phyloP scores from a whole-genome alignment of 2,329 filamentous ascomycete genomes.

The Neonectria magnoliae region DNA sequence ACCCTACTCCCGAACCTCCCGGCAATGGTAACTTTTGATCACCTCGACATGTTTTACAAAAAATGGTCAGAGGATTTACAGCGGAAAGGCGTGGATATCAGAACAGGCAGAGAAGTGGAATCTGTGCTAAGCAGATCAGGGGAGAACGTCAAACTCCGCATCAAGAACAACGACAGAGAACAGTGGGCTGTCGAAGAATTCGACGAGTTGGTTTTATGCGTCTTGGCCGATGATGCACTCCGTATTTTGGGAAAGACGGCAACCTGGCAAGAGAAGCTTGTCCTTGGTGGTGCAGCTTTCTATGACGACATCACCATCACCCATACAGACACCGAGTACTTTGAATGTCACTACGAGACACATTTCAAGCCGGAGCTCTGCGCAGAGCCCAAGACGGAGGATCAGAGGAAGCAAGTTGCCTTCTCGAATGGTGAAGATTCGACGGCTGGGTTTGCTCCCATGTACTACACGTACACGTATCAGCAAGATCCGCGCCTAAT shows the following conservation, averaged over 20 bases:
- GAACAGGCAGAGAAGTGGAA: constrained; percentile 66
- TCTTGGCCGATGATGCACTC: constrained; percentile 71
- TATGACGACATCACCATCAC: constrained; percentile 78
- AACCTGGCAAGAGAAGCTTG: constrained; percentile 68
- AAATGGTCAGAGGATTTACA: constrained; percentile 66
- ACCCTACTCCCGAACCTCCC: constrained; percentile 67
- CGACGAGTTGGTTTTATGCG: constrained; percentile 74
- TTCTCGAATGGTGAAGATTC: constrained; percentile 57
- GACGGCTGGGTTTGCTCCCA: constrained; percentile 68
- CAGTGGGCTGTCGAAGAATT: constrained; percentile 61
- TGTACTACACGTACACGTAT: constrained; percentile 74
- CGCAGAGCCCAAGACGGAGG: constrained; percentile 55
- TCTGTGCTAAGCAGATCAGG: constrained; percentile 61
- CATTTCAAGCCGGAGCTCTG: constrained; percentile 62
- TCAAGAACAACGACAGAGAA: constrained; percentile 61
- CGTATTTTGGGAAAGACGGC: constrained; percentile 67
- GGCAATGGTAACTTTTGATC: constrained; percentile 73
- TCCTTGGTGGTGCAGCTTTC: constrained; percentile 77
- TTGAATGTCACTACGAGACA: constrained; percentile 75
- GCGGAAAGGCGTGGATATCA: constrained; percentile 64
- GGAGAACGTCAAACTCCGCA: constrained; percentile 62
- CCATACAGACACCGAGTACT: constrained; percentile 72
- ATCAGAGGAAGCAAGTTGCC: constrained; percentile 51
- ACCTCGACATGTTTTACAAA: constrained; percentile 69
- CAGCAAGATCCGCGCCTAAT: constrained; percentile 64